Evolutionary conservation across 257 asterid genomes (phyloP).

Genomic region (Apocynum venetum): DNA sequence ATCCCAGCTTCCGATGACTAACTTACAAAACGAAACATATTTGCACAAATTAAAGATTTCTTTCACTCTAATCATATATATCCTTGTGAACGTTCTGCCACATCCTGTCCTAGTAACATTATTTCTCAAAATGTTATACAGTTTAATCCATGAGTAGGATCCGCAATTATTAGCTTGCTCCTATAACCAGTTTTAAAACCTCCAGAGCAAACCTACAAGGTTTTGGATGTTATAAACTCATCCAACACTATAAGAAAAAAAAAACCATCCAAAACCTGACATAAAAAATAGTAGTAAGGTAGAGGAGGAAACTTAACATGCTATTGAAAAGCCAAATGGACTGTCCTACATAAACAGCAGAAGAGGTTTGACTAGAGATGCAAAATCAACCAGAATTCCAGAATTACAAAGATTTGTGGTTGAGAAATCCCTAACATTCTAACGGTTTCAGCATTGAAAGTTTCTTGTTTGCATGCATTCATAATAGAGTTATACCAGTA

Average conservation of each 20-base stretch:
- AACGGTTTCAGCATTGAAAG: background rate
- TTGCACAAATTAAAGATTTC: background rate
- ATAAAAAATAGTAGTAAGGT: background rate
- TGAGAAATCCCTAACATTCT: background rate
- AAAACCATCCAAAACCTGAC: background rate
- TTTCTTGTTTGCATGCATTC: background rate
- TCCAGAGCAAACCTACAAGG: background rate
- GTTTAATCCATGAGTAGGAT: background rate
- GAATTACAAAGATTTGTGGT: background rate
- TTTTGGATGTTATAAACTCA: background rate
- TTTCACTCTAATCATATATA: background rate
- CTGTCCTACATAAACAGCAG: too few relatives aligned
- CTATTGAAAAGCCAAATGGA: background rate
- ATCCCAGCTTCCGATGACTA: background rate
- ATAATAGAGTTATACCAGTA: background rate
- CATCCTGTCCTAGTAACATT: background rate
- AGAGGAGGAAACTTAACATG: background rate
- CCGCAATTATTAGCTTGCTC: background rate
- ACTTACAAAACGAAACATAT: background rate
- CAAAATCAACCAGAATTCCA: background rate
- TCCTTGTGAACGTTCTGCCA: background rate
- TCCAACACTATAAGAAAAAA: background rate
- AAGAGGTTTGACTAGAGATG: background rate
- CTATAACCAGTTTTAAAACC: background rate
- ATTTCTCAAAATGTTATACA: background rate